phyloP scores from a whole-genome alignment of 2,329 filamentous ascomycete species.

The Akanthomyces lecanii region DNA sequence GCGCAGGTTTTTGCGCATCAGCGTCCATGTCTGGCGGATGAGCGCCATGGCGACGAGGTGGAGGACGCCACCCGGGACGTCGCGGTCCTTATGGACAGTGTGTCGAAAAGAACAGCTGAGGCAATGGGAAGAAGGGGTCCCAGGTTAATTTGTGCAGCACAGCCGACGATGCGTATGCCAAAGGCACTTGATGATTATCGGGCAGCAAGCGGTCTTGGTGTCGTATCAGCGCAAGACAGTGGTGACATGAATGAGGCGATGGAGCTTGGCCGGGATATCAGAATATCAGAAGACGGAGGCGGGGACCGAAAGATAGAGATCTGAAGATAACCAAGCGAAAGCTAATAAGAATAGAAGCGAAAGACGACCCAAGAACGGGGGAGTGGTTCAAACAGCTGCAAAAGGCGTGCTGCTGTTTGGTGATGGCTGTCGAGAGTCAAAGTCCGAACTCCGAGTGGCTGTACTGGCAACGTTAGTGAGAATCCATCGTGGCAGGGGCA shows the following conservation, averaged over 20 bases:
- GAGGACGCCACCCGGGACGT: background rate
- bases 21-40: slow-evolving; percentile 55
- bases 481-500: too few relatives aligned
- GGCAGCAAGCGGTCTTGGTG: background rate
- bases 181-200: background rate
- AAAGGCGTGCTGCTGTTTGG: too few relatives aligned
- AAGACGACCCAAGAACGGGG: too few relatives aligned
- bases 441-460: too few relatives aligned
- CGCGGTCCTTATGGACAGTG: background rate
- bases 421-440: too few relatives aligned
- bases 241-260: background rate
- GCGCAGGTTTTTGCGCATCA: slow-evolving; percentile 59
- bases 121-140: background rate
- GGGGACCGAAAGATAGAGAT: background rate
- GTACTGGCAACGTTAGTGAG: too few relatives aligned
- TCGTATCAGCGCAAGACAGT: background rate
- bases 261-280: background rate
- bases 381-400: too few relatives aligned
- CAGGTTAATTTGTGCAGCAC: background rate
- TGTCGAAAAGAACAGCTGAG: background rate
- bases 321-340: background rate
- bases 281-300: background rate
- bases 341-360: too few relatives aligned
- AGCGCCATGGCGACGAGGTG: slow-evolving; percentile 42
- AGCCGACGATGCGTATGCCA: too few relatives aligned